Conservation (phyloP, 768 basidiomycete genomes). For the Amylocystis lapponica region DNA sequence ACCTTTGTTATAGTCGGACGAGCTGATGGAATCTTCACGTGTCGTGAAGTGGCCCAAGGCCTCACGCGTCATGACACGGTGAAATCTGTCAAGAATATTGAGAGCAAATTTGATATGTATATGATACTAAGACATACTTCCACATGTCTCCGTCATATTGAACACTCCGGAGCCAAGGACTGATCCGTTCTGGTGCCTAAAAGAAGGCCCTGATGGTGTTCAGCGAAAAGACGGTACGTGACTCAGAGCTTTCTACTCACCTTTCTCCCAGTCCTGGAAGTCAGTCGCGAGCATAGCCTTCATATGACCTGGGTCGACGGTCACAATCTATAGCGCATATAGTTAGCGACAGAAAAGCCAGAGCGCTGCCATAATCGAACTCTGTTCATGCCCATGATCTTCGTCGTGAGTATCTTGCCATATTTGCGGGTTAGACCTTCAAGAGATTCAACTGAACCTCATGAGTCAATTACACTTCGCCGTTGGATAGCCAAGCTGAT, state of each 20-base stretch:
- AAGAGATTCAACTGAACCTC: too few species aligned
- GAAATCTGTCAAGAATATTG: neutral
- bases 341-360: too few species aligned
- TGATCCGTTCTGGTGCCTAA: conserved; percentile 19
- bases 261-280: conserved; percentile 39
- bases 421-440: too few species aligned
- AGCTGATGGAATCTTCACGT: too few species aligned
- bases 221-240: conserved; percentile 14
- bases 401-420: too few species aligned
- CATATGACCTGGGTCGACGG: conserved; percentile 43
- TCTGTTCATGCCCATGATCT: too few species aligned
- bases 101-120: neutral
- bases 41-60: conserved; percentile 43
- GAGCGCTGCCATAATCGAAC: too few species aligned
- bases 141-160: conserved; percentile 51
- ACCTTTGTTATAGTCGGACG: too few species aligned
- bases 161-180: neutral
- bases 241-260: conserved; percentile 18
- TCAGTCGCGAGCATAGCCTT: conserved; percentile 43
- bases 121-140: conserved; percentile 50
- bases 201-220: conserved; percentile 13
- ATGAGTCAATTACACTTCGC: too few species aligned
- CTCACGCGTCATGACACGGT: neutral
- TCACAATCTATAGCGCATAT: conserved; percentile 45
- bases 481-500: too few species aligned